These are phyloP conservation scores for Pharnaceum exiguum DNA, from an alignment of 148 eudicot species.

Conservation along the genomic window DNA sequence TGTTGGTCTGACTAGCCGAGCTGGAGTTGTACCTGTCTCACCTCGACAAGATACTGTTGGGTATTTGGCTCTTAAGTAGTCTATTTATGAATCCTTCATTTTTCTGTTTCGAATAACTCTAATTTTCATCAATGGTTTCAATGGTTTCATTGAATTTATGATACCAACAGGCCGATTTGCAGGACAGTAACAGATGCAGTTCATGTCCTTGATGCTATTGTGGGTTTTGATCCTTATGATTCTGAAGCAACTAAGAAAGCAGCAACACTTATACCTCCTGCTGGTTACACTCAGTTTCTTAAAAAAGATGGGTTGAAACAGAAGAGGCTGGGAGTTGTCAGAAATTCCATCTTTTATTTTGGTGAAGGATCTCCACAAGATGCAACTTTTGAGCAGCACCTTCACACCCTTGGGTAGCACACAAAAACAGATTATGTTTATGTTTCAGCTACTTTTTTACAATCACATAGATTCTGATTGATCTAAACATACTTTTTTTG, in stretches of 20 bases:
- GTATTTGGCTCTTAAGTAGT: conserved; percentile 5
- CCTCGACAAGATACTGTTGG: conserved; percentile 42
- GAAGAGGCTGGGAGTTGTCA: conserved; percentile 37
- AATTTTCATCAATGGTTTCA: neutral
- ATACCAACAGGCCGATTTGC: conserved; percentile 53
- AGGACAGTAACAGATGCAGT: conserved; percentile 49
- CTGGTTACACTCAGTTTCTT: conserved; percentile 39
- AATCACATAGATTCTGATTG: neutral
- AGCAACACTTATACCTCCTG: conserved; percentile 28
- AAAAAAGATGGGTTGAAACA: conserved; percentile 26
- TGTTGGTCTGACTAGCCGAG: conserved; percentile 47
- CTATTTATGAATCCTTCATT: neutral
- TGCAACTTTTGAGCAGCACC: conserved; percentile 22
- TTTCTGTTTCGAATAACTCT: neutral
- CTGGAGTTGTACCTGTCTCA: conserved; percentile 35
- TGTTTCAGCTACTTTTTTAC: neutral
- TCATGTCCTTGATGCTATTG: conserved; percentile 42
- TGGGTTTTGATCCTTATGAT: conserved; percentile 34
- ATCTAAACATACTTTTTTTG: neutral
- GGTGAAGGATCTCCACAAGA: neutral
- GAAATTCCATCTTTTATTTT: conserved; percentile 26
- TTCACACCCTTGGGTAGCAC: conserved; percentile 30
- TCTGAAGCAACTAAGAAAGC: conserved; percentile 32
- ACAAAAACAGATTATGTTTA: neutral
- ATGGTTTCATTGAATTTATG: no score